Base-by-base conservation (phyloP, 768 basidiomycete species). In the Termitomyces sp. region DNA sequence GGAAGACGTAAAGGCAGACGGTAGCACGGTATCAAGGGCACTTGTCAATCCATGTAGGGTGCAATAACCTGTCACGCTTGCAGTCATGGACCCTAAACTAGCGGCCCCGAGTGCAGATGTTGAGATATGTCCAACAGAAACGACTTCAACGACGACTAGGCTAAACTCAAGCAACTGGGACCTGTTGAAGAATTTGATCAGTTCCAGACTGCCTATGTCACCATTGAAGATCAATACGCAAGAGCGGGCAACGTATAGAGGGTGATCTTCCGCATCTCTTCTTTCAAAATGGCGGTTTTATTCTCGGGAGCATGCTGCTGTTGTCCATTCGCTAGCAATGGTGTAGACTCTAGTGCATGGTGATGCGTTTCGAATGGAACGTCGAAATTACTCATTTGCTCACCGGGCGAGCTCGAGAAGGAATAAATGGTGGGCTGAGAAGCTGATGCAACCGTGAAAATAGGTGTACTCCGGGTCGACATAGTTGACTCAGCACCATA, bases 81-180 rank as follows among this genome's bases (percentile, higher is more conserved):
- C 84, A 0, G 87, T 87, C 86, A 90, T 88, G 10, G 82, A 84
- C 2, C 81, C 87, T 14, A 90, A 72, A 25, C 85, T 86, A 32
- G 87, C 83, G 0, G 91, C 93, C 3, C 96, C 95, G 0, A 98
- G 82, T 29, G 93, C 89, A 2, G 82, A 82, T 0, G 94, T 96
- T 0, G 92, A 93, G 12, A 97, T 71, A 69, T 97, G 95, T 0
- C 95, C 95, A 23, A 96, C 89, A n/a, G 87, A 87, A 40, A 98
- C 70, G 43, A 96, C 91, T 17, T 91, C 87, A 3, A 87, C 88
- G 23, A 96, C 76, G 45, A 92, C 80, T 31, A 98, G 82, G 7
- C 89, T 91, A 69, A 89, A 94, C 67, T 98, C 95, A 34, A 92
- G 79, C 21, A 92, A 44, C 58, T 90, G 86, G 2, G 90, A 86